Percentiles rank a stretch among this genome's conserved stretches.
These are phyloP conservation scores for Penicillium dipodomyicola DNA, from an alignment of 495 filamentous ascomycete genomes.

Conservation along the genomic window DNA sequence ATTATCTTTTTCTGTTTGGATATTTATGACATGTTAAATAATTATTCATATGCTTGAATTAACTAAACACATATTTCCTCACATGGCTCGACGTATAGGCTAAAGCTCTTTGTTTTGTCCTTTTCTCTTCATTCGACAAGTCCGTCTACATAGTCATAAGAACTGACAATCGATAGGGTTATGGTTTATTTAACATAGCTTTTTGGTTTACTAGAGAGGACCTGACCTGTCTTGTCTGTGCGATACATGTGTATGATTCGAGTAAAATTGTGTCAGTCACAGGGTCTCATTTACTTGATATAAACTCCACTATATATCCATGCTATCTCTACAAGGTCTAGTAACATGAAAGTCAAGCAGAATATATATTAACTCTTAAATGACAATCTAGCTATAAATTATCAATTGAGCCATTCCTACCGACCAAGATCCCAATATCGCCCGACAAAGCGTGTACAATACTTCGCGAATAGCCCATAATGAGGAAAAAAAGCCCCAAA, in stretches of 20 bases:
- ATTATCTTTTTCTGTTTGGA: constrained; percentile 16
- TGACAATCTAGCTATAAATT: neutral
- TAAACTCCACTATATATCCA: neutral
- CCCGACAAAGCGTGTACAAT: neutral
- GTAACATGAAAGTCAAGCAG: neutral
- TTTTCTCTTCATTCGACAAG: neutral
- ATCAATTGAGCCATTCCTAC: neutral
- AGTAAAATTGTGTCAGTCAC: neutral
- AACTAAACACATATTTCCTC: neutral
- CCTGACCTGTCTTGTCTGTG: neutral
- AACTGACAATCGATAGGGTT: no score
- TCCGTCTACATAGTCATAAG: no score
- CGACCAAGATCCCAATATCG: neutral
- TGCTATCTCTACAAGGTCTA: neutral
- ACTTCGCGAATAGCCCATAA: neutral
- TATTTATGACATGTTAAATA: neutral
- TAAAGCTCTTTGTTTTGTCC: neutral
- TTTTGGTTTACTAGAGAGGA: neutral
- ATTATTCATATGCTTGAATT: neutral
- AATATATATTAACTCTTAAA: neutral
- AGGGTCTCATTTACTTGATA: neutral
- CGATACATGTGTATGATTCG: neutral
- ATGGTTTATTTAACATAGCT: no score
- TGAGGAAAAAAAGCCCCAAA: neutral
- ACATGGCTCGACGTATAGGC: neutral